Percentiles rank a stretch among this genome's conserved stretches.
Evolutionary conservation across 305 asterid genomes (phyloP).

Genomic region (Fraxinus nigra): DNA sequence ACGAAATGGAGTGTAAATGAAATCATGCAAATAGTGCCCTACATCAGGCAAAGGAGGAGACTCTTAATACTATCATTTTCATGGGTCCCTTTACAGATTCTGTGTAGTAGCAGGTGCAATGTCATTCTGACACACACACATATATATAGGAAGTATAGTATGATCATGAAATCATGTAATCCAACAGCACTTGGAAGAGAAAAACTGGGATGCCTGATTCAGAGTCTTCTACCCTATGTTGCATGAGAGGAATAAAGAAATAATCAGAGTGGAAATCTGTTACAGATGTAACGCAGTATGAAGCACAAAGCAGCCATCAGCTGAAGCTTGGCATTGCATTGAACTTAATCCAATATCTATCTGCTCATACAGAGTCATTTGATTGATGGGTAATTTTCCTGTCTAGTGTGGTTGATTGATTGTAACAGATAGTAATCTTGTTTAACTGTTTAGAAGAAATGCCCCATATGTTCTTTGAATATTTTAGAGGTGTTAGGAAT

Average conservation of each 20-base stretch:
- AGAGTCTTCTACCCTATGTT: not conserved
- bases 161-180: not conserved
- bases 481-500: not conserved
- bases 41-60: not conserved
- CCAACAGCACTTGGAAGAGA: not conserved
- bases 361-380: not conserved
- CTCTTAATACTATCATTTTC: not conserved
- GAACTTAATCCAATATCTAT: not conserved
- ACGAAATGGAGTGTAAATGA: not conserved
- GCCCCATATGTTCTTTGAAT: not conserved
- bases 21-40: not conserved
- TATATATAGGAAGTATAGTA: not conserved
- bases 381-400: not conserved
- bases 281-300: not conserved
- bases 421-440: not conserved
- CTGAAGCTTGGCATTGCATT: conserved; percentile 1
- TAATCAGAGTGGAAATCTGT: not conserved
- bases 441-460: not conserved
- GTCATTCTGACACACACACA: not conserved
- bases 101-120: not conserved
- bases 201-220: not conserved
- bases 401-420: not conserved
- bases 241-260: not conserved
- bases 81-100: not conserved
- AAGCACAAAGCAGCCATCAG: not conserved